phyloP scores from a whole-genome alignment of 257 asterid genomes.

The Lithospermum erythrorhizon region DNA sequence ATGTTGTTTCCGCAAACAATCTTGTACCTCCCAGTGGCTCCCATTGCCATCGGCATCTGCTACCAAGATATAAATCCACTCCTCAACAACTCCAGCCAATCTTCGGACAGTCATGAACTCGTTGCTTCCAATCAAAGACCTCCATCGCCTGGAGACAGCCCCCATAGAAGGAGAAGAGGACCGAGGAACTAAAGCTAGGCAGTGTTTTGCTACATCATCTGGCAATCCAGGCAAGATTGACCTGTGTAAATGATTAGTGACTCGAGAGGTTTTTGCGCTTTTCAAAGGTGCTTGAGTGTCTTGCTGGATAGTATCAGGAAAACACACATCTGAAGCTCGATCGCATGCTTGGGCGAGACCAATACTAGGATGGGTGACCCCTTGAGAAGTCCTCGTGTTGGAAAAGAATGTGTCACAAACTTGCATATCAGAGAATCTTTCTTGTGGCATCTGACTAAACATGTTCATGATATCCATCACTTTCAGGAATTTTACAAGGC shows the following conservation, averaged over 20 bases:
- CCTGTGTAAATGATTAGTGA: constrained; percentile 17
- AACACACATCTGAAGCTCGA: constrained; percentile 33
- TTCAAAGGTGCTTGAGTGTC: constrained; percentile 20
- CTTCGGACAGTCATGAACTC: constrained; percentile 57
- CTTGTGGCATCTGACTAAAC: constrained; percentile 21
- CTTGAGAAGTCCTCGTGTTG: too few relatives aligned
- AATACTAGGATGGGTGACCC: too few relatives aligned
- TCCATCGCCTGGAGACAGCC: constrained; percentile 68
- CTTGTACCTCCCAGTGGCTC: constrained; percentile 75
- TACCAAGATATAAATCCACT: constrained; percentile 75
- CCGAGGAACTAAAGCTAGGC: constrained; percentile 80
- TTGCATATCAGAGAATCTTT: not conserved
- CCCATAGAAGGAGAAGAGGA: constrained; percentile 55
- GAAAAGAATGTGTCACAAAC: not conserved
- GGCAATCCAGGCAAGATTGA: constrained; percentile 74
- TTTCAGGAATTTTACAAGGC: constrained; percentile 4
- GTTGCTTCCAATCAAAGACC: constrained; percentile 54
- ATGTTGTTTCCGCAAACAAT: constrained; percentile 43
- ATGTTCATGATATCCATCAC: constrained; percentile 61
- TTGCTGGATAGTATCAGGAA: constrained; percentile 20
- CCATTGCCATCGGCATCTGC: constrained; percentile 44
- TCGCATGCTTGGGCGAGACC: not conserved
- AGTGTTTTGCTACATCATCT: constrained; percentile 67
- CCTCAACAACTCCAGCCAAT: constrained; percentile 73
- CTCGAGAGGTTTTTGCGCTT: constrained; percentile 22